A percentile compares a stretch with the other conserved stretches of the same genome.
Conservation (phyloP, 1,284 basidiomycete species). For the Leccinum pallidistipes region DNA sequence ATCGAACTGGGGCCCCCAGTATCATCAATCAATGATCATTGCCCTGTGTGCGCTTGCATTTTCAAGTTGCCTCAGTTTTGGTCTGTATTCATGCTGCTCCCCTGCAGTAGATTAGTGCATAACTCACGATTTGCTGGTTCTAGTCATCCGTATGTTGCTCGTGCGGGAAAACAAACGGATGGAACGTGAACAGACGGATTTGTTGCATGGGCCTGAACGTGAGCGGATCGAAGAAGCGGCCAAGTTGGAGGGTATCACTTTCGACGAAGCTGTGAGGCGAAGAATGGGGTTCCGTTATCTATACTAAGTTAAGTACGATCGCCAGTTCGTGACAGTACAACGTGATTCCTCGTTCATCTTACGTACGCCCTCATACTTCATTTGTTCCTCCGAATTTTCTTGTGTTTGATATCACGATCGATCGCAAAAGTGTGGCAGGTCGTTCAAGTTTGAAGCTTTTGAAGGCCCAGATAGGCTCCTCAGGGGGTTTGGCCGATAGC, state of each 20-base stretch:
- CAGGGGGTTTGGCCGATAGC: not conserved
- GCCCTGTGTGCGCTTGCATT: constrained; percentile 43
- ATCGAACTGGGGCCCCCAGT: constrained; percentile 48
- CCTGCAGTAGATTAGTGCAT: not conserved
- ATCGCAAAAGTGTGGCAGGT: not conserved
- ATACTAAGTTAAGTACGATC: constrained; percentile 11
- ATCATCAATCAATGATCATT: constrained; percentile 56
- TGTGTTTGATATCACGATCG: not conserved
- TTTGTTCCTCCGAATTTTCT: not conserved
- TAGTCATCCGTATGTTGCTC: constrained; percentile 49
- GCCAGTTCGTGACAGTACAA: not conserved
- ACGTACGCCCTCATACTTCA: too few relatives aligned
- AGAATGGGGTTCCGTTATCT: constrained; percentile 37
- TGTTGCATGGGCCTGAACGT: constrained; percentile 42
- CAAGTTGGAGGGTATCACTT: constrained; percentile 48
- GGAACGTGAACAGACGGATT: constrained; percentile 45
- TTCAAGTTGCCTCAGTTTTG: constrained; percentile 38
- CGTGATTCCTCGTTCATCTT: not conserved
- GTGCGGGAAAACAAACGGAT: constrained; percentile 46
- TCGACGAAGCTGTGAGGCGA: constrained; percentile 52
- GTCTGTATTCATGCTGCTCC: constrained; percentile 27
- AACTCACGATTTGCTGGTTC: not conserved
- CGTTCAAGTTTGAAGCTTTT: too few relatives aligned
- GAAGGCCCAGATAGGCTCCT: too few relatives aligned
- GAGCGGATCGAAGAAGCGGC: constrained; percentile 51